phyloP scores from a whole-genome alignment of 1,284 basidiomycete genomes.

The Cutaneotrichosporon mucoides region DNA sequence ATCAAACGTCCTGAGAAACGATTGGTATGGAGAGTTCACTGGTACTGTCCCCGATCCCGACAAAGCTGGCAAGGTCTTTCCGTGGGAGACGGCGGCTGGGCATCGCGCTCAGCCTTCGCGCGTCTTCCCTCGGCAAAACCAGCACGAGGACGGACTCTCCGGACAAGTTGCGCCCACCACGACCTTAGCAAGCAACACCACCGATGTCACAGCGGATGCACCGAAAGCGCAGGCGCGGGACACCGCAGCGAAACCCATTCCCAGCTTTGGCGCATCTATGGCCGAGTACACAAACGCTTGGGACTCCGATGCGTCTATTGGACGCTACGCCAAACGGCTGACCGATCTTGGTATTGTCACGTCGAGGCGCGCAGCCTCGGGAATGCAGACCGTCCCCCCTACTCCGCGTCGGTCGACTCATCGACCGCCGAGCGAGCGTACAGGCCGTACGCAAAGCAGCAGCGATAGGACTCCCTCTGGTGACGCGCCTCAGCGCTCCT shows the following conservation, averaged over 20 bases:
- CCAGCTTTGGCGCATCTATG: slow-evolving; percentile 32
- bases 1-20: slow-evolving; percentile 41
- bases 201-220: too few relatives aligned
- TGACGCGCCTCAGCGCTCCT: too few relatives aligned
- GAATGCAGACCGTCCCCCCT: slow-evolving; percentile 24
- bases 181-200: too few relatives aligned
- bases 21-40: slow-evolving; percentile 52
- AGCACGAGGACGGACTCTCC: too few relatives aligned
- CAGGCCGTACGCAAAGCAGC: too few relatives aligned
- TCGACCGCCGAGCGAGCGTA: not conserved
- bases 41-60: slow-evolving; percentile 60
- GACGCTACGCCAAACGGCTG: slow-evolving; percentile 65
- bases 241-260: not conserved
- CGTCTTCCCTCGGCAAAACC: slow-evolving; percentile 56
- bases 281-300: slow-evolving; percentile 72
- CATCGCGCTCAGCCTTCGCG: slow-evolving; percentile 60
- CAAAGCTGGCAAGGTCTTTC: slow-evolving; percentile 79
- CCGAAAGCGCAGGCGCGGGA: too few relatives aligned
- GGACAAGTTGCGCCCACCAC: too few relatives aligned
- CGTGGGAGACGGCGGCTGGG: slow-evolving; percentile 74
- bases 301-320: slow-evolving; percentile 73
- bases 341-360: slow-evolving; percentile 36
- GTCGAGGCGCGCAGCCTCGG: not conserved
- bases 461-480: too few relatives aligned
- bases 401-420: slow-evolving; percentile 18